Conservation (phyloP, 176 grass and related monocot genomes). For the Cocos nucifera region DNA sequence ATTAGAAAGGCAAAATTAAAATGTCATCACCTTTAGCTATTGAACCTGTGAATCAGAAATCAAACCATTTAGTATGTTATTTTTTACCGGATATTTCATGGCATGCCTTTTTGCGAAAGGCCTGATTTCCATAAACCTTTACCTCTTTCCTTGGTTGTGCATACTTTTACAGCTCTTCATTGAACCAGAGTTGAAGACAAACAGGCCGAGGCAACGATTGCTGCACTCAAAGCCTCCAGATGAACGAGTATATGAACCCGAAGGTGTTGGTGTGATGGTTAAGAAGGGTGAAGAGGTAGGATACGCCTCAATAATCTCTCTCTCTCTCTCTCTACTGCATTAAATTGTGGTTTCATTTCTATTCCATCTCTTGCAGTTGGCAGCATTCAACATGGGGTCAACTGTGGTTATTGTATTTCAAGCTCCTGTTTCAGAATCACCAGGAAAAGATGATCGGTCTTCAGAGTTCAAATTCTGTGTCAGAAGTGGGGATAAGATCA, state of each 20-base stretch:
- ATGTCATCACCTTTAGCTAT: no score
- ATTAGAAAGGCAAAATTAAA: no score
- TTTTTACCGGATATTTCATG: no score
- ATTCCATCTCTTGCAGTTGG: slow-evolving; percentile 29
- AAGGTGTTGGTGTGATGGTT: slow-evolving; percentile 39
- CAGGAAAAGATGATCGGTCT: slow-evolving; percentile 7
- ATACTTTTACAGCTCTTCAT: slow-evolving; percentile 32
- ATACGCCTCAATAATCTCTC: not conserved
- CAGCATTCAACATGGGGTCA: slow-evolving; percentile 75
- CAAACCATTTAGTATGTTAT: no score
- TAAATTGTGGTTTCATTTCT: not conserved
- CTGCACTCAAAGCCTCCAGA: slow-evolving; percentile 28
- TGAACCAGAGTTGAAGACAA: slow-evolving; percentile 56
- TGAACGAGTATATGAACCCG: slow-evolving; percentile 41
- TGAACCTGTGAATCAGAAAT: no score
- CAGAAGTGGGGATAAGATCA: slow-evolving; percentile 50
- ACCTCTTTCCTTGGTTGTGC: no score
- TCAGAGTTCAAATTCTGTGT: slow-evolving; percentile 59
- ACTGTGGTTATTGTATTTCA: slow-evolving; percentile 77
- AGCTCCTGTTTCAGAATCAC: slow-evolving; percentile 45
- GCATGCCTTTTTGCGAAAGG: no score
- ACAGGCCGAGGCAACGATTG: slow-evolving; percentile 20
- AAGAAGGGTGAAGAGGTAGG: slow-evolving; percentile 25
- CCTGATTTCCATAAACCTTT: no score
- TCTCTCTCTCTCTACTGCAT: no score